Evolutionary conservation across 441 rosid species (phyloP), one percentile per base, ranked within the genome.

Genomic region (Geranium incanum): DNA sequence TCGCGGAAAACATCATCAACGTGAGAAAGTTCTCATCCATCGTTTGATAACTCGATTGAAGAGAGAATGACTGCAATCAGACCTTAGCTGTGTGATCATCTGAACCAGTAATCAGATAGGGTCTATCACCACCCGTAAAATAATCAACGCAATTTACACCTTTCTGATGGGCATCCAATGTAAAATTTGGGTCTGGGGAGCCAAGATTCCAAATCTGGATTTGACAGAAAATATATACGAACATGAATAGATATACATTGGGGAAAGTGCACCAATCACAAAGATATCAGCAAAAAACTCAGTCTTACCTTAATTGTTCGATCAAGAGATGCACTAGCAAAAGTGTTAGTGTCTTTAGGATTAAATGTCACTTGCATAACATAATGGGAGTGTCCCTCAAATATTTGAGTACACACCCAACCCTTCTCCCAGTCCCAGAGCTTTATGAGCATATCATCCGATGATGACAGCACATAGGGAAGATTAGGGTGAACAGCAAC

Each of bases 21-120:
- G 12, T 60, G 28, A 64, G n/a, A 0, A 12, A 64, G n/a, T 6
- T 64, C 33, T 9, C 39, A 3, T 8, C 9, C 4, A 21, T 19
- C 0, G 6, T 6, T 9, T 62, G 36, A 23, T 21, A 62, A 62
- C 15, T 9, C 11, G 15, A n/a, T 12, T 4, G 39, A 33, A 64
- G 38, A 64, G 13, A 43, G 70, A 74, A 62, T 41, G 70, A 77
- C 6, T 33, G 72, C 74, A 70, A 45, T 70, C 81, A 75, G 37
- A 95, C 99, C 96, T 90, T 95, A n/a, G 96, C 94, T 80, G 99
- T 92, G 80, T 86, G 89, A 77, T 92, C 99, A 82, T 92, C 97
- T 70, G 99, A 95, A 70, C 98, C 98, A n/a, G 93, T 90, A 74
- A 92, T 85, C 59, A 95, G 83, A 76, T 88, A 92, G 1, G 96